phyloP scores from a whole-genome alignment of 352 stramenopile genomes.

The Pythium aristosporum region DNA sequence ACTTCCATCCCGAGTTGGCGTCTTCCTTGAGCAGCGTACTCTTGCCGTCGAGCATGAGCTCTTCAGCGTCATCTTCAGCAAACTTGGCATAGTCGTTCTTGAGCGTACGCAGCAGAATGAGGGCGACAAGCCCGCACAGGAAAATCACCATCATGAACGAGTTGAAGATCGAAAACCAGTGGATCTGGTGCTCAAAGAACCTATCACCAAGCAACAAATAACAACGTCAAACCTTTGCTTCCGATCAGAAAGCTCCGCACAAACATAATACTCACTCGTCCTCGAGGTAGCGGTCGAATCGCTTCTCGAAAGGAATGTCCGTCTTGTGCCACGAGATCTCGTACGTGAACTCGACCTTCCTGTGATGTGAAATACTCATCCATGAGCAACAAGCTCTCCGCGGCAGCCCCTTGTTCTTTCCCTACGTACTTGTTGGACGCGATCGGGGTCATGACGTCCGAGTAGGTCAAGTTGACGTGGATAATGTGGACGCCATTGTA shows the following conservation, averaged over 20 bases:
- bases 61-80: slow-evolving; percentile 82
- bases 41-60: slow-evolving; percentile 83
- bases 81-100: slow-evolving; percentile 94
- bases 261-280: slow-evolving; percentile 68
- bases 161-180: slow-evolving; percentile 98
- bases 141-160: slow-evolving; percentile 99
- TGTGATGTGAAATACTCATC: slow-evolving; percentile 6
- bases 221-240: neutral
- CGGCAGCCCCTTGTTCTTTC: neutral
- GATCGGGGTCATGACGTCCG: slow-evolving; percentile 85
- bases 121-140: slow-evolving; percentile 90
- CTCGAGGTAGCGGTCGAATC: slow-evolving; percentile 98
- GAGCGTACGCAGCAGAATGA: slow-evolving; percentile 94
- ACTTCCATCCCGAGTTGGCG: slow-evolving; percentile 93
- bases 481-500: slow-evolving; percentile 98
- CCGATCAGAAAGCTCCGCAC: neutral
- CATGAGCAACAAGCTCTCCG: too few species aligned
- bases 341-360: slow-evolving; percentile 93
- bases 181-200: slow-evolving; percentile 99
- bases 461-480: slow-evolving; percentile 97
- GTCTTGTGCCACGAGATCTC: slow-evolving; percentile 92
- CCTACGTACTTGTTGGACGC: slow-evolving; percentile 70
- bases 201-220: slow-evolving; percentile 17
- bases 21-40: slow-evolving; percentile 81
- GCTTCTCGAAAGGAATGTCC: slow-evolving; percentile 91